phyloP scores from a whole-genome alignment of 2,329 filamentous ascomycete genomes.

The Claviceps purpurea region DNA sequence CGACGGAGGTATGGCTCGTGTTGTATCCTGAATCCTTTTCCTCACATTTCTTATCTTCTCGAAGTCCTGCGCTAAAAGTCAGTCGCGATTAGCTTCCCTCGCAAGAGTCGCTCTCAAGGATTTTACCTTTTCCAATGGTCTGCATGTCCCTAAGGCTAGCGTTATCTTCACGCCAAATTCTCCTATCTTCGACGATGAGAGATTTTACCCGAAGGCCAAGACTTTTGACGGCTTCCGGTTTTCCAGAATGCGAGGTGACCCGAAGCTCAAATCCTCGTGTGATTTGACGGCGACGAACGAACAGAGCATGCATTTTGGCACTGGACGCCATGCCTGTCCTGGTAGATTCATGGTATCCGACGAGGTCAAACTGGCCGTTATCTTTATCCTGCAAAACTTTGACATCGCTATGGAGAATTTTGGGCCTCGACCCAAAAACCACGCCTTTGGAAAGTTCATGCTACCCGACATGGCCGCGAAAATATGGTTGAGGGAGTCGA shows the following conservation, averaged over 20 bases:
- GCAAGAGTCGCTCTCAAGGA: conserved; percentile 6
- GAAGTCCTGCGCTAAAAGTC: too few relatives aligned
- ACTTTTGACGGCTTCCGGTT: conserved; percentile 8
- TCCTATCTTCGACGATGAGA: conserved; percentile 6
- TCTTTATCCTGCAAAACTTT: conserved; percentile 6
- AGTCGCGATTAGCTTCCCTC: conserved; percentile 4
- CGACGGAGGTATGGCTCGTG: conserved; percentile 6
- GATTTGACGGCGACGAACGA: conserved; percentile 6
- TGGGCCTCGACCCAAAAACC: conserved; percentile 5
- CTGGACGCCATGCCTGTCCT: conserved; percentile 8
- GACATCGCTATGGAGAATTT: conserved; percentile 7
- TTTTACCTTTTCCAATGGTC: conserved; percentile 8
- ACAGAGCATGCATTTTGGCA: conserved; percentile 9
- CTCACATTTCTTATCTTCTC: too few relatives aligned
- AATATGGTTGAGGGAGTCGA: conserved; percentile 4
- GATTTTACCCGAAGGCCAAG: conserved; percentile 4
- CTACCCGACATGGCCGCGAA: conserved; percentile 6
- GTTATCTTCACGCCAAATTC: conserved; percentile 8
- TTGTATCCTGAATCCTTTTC: too few relatives aligned
- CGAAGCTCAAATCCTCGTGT: conserved; percentile 1
- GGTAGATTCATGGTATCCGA: conserved; percentile 8
- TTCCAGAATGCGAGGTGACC: conserved; percentile 6
- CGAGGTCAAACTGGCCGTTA: conserved; percentile 8
- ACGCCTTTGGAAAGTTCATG: conserved; percentile 8
- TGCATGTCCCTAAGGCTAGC: conserved; percentile 6